phyloP scores from a whole-genome alignment of 169 alveolate genomes.

The Babesia caballi region DNA sequence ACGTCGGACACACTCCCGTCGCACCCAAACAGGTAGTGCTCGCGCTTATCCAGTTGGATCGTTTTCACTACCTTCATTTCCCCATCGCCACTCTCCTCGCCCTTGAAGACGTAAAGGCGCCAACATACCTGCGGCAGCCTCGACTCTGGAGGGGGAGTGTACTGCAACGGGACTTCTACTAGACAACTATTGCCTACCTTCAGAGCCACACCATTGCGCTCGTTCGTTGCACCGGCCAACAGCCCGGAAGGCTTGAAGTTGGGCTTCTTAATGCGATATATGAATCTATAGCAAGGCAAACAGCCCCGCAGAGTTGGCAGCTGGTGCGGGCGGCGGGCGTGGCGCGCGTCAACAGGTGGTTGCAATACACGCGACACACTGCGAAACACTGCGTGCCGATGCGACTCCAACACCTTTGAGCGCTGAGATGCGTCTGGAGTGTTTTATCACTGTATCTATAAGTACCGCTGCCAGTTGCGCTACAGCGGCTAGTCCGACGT shows the following conservation, averaged over 20 bases:
- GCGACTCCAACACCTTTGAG: no score
- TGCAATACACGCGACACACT: no score
- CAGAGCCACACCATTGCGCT: conserved; percentile 72
- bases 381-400: no score
- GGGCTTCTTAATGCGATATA: no score
- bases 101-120: conserved; percentile 81
- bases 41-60: conserved; percentile 70
- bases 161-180: conserved; percentile 56
- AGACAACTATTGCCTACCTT: conserved; percentile 50
- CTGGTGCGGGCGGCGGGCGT: no score
- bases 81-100: conserved; percentile 22
- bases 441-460: no score
- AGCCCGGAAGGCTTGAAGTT: conserved; percentile 87
- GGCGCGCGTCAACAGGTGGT: no score
- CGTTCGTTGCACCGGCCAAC: conserved; percentile 77
- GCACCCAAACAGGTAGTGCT: conserved; percentile 87
- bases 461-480: no score
- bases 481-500: no score
- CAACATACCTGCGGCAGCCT: conserved; percentile 76
- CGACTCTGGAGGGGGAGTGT: conserved; percentile 79
- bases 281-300: no score
- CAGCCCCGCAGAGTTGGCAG: no score
- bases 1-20: conserved; percentile 90
- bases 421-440: no score
- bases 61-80: conserved; percentile 63